phyloP scores from a whole-genome alignment of 306 rosid genomes.

The Casuarina cunninghamiana region DNA sequence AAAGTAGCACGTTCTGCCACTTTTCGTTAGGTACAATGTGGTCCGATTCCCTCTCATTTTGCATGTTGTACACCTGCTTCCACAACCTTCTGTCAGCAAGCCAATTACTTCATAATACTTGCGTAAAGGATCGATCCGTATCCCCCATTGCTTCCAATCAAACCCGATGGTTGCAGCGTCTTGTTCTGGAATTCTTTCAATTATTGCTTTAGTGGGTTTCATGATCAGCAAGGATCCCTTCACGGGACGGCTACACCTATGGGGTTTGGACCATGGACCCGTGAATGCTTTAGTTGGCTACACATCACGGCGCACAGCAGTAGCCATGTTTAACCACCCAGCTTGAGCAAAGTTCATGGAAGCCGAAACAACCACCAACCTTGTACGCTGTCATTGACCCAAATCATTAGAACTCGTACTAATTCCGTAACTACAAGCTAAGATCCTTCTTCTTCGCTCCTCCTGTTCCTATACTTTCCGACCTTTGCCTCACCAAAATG shows the following conservation, averaged over 20 bases:
- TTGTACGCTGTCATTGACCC: not conserved
- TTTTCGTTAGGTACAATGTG: too few relatives aligned
- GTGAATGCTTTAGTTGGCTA: not conserved
- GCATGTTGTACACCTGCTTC: too few relatives aligned
- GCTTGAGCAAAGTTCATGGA: not conserved
- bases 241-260: too few relatives aligned
- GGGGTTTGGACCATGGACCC: not conserved
- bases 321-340: too few relatives aligned
- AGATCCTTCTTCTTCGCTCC: not conserved
- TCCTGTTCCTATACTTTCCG: not conserved
- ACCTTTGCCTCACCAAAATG: not conserved
- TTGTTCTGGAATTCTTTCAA: not conserved
- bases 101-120: not conserved
- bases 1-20: too few relatives aligned
- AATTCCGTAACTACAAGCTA: not conserved
- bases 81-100: too few relatives aligned
- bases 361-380: not conserved
- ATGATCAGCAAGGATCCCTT: not conserved
- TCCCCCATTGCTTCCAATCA: not conserved
- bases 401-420: not conserved
- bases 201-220: not conserved
- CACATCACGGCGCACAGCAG: conserved; percentile 2
- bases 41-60: too few relatives aligned
- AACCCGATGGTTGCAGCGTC: not conserved
- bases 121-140: not conserved